Percentiles rank a stretch among this genome's conserved stretches.
Evolutionary conservation across 768 basidiomycete genomes (phyloP).

Genomic region (Cystofilobasidium capitatum): DNA sequence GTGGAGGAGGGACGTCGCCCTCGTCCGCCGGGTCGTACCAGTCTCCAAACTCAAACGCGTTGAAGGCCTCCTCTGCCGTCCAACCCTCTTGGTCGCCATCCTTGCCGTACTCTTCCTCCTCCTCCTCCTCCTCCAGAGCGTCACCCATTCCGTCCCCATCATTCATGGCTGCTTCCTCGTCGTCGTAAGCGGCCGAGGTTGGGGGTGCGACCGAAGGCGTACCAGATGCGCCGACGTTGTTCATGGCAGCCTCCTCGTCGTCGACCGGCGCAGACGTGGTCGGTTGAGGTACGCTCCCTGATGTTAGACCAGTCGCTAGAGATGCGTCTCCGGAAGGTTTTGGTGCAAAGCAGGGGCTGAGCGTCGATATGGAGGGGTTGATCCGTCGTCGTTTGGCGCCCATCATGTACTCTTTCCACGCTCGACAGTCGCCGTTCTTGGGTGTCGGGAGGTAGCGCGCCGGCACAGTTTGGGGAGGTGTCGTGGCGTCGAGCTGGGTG

Average conservation of each 20-base stretch:
- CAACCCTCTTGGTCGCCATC: not conserved
- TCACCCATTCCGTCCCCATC: no score
- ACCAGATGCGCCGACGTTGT: not conserved
- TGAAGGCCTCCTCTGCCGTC: not conserved
- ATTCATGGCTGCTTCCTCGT: not conserved
- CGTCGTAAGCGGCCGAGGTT: not conserved
- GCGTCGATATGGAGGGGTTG: no score
- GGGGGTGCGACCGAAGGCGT: not conserved
- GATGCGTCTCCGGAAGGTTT: no score
- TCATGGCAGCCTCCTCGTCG: conserved; percentile 5
- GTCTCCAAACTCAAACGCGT: conserved; percentile 1
- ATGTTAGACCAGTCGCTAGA: no score
- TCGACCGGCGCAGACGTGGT: not conserved
- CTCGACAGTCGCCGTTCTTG: not conserved
- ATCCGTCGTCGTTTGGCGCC: not conserved
- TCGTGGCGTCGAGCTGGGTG: not conserved
- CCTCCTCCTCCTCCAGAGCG: not conserved
- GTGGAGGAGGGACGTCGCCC: not conserved
- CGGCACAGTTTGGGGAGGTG: not conserved
- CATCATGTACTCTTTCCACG: not conserved
- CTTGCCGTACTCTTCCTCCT: not conserved
- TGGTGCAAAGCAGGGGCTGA: not conserved
- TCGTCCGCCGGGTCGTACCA: not conserved
- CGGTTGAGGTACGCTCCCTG: not conserved
- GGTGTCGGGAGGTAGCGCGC: not conserved